Conservation (phyloP, 2,329 filamentous ascomycete species). For the Coniochaeta ligniaria region DNA sequence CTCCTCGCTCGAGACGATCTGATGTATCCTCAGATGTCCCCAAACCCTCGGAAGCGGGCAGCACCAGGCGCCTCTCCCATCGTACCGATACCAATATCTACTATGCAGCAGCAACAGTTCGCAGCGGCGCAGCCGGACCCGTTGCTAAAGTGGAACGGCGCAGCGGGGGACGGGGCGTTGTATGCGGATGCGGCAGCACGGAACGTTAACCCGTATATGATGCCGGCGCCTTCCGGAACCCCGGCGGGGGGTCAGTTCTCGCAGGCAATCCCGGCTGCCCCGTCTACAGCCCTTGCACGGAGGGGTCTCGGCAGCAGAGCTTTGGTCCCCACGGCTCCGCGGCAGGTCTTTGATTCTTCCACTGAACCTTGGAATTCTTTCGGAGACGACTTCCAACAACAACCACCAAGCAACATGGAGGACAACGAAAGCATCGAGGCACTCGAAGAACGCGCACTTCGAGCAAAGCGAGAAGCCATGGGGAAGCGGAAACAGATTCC, state of each 20-base stretch:
- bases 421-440: slow-evolving; percentile 69
- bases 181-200: slow-evolving; percentile 27
- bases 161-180: slow-evolving; percentile 24
- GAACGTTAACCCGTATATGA: slow-evolving; percentile 26
- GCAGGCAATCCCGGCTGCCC: slow-evolving; percentile 18
- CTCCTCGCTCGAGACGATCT: background rate
- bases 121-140: slow-evolving; percentile 39
- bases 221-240: too few species aligned
- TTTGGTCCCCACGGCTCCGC: slow-evolving; percentile 35
- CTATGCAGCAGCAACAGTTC: slow-evolving; percentile 41
- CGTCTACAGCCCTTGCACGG: slow-evolving; percentile 45
- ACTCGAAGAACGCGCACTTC: slow-evolving; percentile 69
- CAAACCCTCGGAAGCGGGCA: slow-evolving; percentile 61
- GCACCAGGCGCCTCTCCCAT: slow-evolving; percentile 66
- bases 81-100: slow-evolving; percentile 49
- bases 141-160: slow-evolving; percentile 37
- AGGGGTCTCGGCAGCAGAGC: slow-evolving; percentile 40
- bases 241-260: slow-evolving; percentile 14
- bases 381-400: slow-evolving; percentile 32
- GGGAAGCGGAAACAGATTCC: slow-evolving; percentile 92
- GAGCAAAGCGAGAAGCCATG: slow-evolving; percentile 82
- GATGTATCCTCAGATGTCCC: slow-evolving; percentile 32
- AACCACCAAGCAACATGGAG: slow-evolving; percentile 29
- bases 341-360: slow-evolving; percentile 17
- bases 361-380: slow-evolving; percentile 30